Evolutionary conservation across 139 green algal genomes (phyloP).

Genomic region (Tetradesmus obliquus): DNA sequence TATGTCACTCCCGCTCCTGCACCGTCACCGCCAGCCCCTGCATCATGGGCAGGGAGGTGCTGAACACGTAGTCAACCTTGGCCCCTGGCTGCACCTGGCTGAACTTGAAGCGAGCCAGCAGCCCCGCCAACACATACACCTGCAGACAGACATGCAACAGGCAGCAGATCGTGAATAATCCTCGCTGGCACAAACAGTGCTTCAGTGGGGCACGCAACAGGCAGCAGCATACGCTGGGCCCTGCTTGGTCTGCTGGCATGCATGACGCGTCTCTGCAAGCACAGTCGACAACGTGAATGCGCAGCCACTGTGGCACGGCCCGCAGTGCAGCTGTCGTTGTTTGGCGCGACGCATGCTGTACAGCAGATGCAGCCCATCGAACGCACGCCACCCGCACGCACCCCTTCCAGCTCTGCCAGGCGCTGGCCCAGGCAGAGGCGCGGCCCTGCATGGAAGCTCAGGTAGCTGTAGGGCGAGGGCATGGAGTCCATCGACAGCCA

Average conservation of each 20-base stretch:
- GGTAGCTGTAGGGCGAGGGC: slow-evolving; percentile 31
- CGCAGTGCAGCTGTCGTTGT: too few species aligned
- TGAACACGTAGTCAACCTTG: slow-evolving; percentile 6
- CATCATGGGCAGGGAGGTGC: slow-evolving; percentile 34
- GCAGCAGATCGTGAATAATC: too few species aligned
- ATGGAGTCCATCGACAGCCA: slow-evolving; percentile 30
- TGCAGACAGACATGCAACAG: background rate
- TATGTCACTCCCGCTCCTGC: background rate
- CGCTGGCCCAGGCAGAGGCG: slow-evolving; percentile 42
- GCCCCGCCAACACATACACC: slow-evolving; percentile 45
- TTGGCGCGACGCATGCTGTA: too few species aligned
- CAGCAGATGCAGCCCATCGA: too few species aligned
- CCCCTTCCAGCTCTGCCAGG: slow-evolving; percentile 47
- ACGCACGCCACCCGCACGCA: background rate
- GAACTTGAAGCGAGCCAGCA: slow-evolving; percentile 37
- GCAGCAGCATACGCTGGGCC: too few species aligned
- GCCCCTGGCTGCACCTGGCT: background rate
- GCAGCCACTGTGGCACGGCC: too few species aligned
- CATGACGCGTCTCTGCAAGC: too few species aligned
- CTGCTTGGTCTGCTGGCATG: too few species aligned
- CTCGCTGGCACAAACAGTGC: too few species aligned
- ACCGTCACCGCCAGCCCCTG: slow-evolving; percentile 6
- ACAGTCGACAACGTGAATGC: too few species aligned
- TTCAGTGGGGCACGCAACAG: too few species aligned
- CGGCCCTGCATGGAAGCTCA: slow-evolving; percentile 38